Evolutionary conservation across 305 asterid species (phyloP).

Genomic region (Euphrasia arctica): DNA sequence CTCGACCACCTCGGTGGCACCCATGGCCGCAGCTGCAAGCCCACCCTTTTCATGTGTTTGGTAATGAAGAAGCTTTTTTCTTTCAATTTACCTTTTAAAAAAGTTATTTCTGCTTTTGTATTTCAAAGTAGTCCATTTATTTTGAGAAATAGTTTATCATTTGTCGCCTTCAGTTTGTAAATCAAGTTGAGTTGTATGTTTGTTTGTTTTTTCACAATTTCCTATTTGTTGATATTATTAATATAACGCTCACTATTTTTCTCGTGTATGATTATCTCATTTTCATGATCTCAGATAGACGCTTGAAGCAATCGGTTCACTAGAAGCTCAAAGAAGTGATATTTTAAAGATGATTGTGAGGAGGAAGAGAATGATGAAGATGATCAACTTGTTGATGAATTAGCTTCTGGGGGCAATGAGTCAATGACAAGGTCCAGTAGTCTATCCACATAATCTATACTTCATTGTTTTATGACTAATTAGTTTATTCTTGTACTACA

Average conservation of each 20-base stretch:
- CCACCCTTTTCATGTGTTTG: too few relatives aligned
- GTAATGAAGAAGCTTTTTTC: too few relatives aligned
- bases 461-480: slow-evolving; percentile 26
- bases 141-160: not conserved
- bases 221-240: slow-evolving; percentile 4
- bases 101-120: not conserved
- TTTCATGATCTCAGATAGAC: slow-evolving; percentile 53
- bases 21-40: too few relatives aligned
- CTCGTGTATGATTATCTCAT: slow-evolving; percentile 1
- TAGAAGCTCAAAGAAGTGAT: slow-evolving; percentile 86
- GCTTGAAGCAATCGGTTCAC: slow-evolving; percentile 63
- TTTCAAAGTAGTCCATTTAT: not conserved
- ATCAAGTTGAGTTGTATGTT: slow-evolving; percentile 9
- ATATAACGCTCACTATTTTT: slow-evolving; percentile 22
- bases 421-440: slow-evolving; percentile 57
- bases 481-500: slow-evolving; percentile 28
- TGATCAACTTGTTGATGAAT: slow-evolving; percentile 57
- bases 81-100: not conserved
- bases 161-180: slow-evolving; percentile 14
- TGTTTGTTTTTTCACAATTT: not conserved
- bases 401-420: slow-evolving; percentile 38
- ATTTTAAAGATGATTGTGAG: slow-evolving; percentile 96
- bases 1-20: slow-evolving; percentile 82
- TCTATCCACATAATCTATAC: not conserved
- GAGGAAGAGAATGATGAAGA: slow-evolving; percentile 97